Conservation (phyloP, 768 basidiomycete species). For the Lactarius akahatsu region DNA sequence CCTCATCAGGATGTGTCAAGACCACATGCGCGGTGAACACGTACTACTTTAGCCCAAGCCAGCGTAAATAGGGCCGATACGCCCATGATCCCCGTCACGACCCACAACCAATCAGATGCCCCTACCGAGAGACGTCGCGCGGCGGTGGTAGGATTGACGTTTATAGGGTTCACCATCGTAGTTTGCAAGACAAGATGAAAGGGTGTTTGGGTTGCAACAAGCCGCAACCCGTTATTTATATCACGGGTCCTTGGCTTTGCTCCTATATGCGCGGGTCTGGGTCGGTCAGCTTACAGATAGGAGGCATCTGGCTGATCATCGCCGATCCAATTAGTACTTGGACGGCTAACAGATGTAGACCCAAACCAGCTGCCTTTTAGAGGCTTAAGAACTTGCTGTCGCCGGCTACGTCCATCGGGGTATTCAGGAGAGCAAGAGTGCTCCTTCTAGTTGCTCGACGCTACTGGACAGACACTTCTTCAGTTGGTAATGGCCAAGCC, state of each 20-base stretch:
- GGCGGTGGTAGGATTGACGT: conserved; percentile 40
- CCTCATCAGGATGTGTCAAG: neutral
- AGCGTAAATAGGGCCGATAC: conserved; percentile 42
- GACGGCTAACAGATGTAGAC: neutral
- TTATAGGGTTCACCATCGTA: conserved; percentile 33
- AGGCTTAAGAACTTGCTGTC: neutral
- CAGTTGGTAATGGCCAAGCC: neutral
- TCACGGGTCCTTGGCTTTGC: neutral
- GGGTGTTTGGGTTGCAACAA: no score
- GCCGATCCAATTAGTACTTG: neutral
- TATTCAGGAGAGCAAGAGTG: neutral
- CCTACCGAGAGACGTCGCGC: conserved; percentile 42
- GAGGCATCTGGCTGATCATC: neutral
- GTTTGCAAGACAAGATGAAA: neutral
- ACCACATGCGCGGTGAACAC: conserved; percentile 13
- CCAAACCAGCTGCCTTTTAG: neutral
- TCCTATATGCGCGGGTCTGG: neutral
- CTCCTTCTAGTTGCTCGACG: neutral
- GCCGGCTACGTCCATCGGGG: neutral
- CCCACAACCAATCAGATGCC: conserved; percentile 57
- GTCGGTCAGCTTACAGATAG: neutral
- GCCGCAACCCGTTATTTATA: neutral
- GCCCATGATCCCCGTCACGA: conserved; percentile 53
- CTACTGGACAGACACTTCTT: neutral
- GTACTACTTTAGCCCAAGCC: conserved; percentile 40